phyloP scores from a whole-genome alignment of 768 basidiomycete genomes.

The Suillus luteus region DNA sequence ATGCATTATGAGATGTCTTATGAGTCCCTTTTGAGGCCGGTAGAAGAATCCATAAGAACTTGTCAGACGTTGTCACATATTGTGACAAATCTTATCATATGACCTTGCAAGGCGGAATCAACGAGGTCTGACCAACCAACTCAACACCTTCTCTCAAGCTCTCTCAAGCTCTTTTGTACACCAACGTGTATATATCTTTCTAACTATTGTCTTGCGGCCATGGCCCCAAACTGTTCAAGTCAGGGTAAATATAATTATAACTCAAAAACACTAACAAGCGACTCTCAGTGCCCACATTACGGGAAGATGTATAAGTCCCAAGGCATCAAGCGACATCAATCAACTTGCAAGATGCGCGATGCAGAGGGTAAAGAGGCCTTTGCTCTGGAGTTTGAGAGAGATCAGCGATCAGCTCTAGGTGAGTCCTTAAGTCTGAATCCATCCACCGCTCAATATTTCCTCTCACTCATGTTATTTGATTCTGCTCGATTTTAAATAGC shows the following conservation, averaged over 20 bases:
- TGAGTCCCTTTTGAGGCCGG: neutral
- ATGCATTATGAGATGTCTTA: neutral
- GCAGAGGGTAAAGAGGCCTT: neutral
- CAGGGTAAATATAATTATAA: neutral
- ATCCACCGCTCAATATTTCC: neutral
- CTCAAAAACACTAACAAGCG: neutral
- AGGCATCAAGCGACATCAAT: neutral
- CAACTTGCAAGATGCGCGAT: neutral
- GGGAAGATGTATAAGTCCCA: neutral
- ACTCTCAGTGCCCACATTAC: neutral
- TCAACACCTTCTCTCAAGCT: neutral
- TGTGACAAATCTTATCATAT: neutral
- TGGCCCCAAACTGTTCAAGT: neutral
- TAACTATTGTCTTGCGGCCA: neutral
- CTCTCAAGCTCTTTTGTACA: neutral
- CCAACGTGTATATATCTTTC: neutral
- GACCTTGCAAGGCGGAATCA: neutral
- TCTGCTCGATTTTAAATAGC: neutral
- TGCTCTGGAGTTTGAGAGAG: neutral
- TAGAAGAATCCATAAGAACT: too few relatives aligned
- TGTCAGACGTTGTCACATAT: neutral
- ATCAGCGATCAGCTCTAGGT: neutral
- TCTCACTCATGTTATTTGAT: too few relatives aligned
- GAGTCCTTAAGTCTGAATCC: neutral
- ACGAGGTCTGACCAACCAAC: neutral